A percentile compares a stretch with the other conserved stretches of the same genome.
phyloP scores from a whole-genome alignment of 2,329 filamentous ascomycete genomes.

The Penicillium polonicum region DNA sequence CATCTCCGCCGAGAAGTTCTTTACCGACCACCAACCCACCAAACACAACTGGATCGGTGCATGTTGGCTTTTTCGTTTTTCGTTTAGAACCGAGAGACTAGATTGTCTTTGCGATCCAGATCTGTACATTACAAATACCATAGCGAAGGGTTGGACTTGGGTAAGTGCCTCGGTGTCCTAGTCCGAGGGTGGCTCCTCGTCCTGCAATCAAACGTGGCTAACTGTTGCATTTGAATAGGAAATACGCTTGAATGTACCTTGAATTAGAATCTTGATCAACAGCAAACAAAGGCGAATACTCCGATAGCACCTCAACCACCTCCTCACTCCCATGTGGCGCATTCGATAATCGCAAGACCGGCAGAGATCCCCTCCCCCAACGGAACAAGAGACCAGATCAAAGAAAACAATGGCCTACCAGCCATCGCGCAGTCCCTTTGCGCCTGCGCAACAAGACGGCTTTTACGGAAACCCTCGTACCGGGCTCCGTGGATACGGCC shows the following conservation, averaged over 20 bases:
- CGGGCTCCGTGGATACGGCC: conserved; percentile 41
- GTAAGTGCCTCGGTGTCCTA: background rate
- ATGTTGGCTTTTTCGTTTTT: background rate
- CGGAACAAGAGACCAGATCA: conserved; percentile 1
- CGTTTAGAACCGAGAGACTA: background rate
- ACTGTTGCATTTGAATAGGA: background rate
- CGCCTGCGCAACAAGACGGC: conserved; percentile 23
- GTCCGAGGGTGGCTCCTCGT: background rate
- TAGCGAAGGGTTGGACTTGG: background rate
- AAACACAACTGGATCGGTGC: background rate
- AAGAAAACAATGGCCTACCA: conserved; percentile 53
- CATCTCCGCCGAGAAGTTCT: conserved; percentile 6
- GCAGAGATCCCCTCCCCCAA: conserved; percentile 2
- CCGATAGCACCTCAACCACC: background rate
- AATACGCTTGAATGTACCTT: background rate
- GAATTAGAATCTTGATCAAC: background rate
- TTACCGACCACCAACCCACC: conserved; percentile 1
- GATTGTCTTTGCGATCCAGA: background rate
- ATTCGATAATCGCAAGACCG: conserved; percentile 7
- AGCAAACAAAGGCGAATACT: background rate
- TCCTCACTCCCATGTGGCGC: conserved; percentile 13
- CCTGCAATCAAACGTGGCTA: background rate
- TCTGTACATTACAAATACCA: background rate
- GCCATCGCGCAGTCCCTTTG: conserved; percentile 47
- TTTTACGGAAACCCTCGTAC: conserved; percentile 30